phyloP scores from a whole-genome alignment of 768 basidiomycete genomes.

The Russula earlei region DNA sequence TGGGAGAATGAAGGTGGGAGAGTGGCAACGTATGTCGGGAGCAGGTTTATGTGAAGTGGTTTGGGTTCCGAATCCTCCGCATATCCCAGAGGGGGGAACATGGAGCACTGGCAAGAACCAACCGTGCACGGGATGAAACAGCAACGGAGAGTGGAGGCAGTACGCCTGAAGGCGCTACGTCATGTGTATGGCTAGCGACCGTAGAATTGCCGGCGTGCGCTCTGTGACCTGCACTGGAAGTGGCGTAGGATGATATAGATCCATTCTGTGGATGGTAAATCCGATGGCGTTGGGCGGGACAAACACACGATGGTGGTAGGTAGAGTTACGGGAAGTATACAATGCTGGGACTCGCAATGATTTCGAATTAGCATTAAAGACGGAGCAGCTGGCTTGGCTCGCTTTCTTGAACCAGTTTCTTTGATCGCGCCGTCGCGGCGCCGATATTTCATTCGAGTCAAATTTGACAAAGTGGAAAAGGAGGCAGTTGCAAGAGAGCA shows the following conservation, averaged over 20 bases:
- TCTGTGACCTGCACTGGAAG: constrained; percentile 19
- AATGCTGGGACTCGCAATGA: constrained; percentile 49
- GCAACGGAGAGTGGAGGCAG: constrained; percentile 24
- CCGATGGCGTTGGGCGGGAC: constrained; percentile 17
- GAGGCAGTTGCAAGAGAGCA: no score
- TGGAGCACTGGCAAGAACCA: constrained; percentile 21
- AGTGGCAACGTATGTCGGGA: no score
- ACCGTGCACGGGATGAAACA: constrained; percentile 23
- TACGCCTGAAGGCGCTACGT: constrained; percentile 18
- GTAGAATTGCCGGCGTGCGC: neutral
- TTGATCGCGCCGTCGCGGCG: no score
- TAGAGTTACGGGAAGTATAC: constrained; percentile 43
- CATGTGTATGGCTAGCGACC: constrained; percentile 11
- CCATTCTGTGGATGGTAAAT: constrained; percentile 16
- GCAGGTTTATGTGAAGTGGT: neutral
- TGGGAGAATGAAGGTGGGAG: no score
- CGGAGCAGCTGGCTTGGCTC: no score
- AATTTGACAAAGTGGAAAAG: no score
- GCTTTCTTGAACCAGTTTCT: no score
- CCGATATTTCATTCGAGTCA: no score
- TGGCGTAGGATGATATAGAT: constrained; percentile 21
- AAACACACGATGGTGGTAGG: constrained; percentile 33
- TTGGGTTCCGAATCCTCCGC: neutral
- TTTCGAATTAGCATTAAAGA: no score
- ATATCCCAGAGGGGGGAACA: neutral